Evolutionary conservation across 2,329 filamentous ascomycete species (phyloP), one percentile per base, ranked within the genome.

Genomic region (Chrysosphaeria jannelii): DNA sequence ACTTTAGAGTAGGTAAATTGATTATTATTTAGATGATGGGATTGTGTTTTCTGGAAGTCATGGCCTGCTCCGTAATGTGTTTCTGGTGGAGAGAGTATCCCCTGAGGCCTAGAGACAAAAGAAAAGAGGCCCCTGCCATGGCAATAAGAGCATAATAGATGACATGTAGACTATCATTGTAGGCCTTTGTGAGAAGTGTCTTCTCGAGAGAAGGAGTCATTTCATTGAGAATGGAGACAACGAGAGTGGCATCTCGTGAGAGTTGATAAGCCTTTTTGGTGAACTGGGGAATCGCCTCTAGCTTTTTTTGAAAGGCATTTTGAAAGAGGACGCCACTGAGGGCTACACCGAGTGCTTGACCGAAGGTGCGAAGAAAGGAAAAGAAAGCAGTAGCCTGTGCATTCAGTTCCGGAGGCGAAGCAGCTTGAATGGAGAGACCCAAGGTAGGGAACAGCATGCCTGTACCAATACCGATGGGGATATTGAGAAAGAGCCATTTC

Each of bases 121-220:
- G 22, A 16, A 62, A 37, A 3, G 50, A 53, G 3, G 57, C 36
- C 1, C 39, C 51, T 2, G 47, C 44, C 16, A 64, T 42, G 1
- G 40, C 57, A 14, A 51, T 45, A 36, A 57, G 48, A 14, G 59
- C 47, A 17, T 49, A 46, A 46, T 51, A 62, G 10, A 64, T 50
- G 21, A 50, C 50, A 27, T 43, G 46, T 33, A 64, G 35, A 20
- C 51, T 53, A 30, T 54, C 49, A 3, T 50, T 51, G 34, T 63
- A 64, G 8, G 49, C 27, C 13, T 19, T 2, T 19, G 29, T 13
- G 14, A 34, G 24, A 13, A 13, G 10, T 4, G 43, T 40, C 33
- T 50, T 56, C 38, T 23, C 46, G 47, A 6, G 37, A 39, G 4
- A 13, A 12, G 23, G 8, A 3, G 46, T 42, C 47, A 62, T 54